Conservation (phyloP, 345 rosid species). For the Brassica cretica region DNA sequence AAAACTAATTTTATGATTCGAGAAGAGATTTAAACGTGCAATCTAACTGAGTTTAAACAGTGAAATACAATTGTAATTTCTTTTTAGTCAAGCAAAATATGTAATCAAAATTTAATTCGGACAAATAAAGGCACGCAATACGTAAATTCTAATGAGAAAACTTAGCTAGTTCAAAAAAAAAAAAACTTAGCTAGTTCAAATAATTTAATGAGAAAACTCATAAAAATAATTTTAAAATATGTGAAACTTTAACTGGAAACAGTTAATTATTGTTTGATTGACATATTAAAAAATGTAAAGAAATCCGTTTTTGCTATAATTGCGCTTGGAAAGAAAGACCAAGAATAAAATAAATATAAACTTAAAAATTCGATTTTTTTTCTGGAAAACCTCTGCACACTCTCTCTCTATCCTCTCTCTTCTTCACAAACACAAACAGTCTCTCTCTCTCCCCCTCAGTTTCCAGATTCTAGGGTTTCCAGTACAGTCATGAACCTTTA, state of each 20-base stretch:
- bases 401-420: constrained; percentile 13
- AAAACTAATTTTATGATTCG: not conserved
- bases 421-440: not conserved
- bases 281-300: not conserved
- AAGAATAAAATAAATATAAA: not conserved
- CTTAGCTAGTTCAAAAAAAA: not conserved
- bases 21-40: not conserved
- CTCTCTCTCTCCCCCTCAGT: constrained; percentile 7
- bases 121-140: not conserved
- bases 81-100: not conserved
- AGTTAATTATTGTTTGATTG: not conserved
- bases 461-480: constrained; percentile 34
- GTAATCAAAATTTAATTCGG: not conserved
- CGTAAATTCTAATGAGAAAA: not conserved
- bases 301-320: not conserved
- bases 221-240: not conserved
- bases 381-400: constrained; percentile 14
- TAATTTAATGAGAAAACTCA: not conserved
- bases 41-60: not conserved
- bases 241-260: not conserved
- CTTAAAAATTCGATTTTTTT: constrained; percentile 17
- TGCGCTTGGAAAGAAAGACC: not conserved
- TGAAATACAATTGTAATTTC: not conserved
- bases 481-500: constrained; percentile 36
- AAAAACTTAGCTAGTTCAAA: not conserved